These are phyloP conservation scores for sorghum (Sorghum bicolor) DNA, from an alignment of 176 grass and related monocot genomes.

Conservation along the genomic window DNA sequence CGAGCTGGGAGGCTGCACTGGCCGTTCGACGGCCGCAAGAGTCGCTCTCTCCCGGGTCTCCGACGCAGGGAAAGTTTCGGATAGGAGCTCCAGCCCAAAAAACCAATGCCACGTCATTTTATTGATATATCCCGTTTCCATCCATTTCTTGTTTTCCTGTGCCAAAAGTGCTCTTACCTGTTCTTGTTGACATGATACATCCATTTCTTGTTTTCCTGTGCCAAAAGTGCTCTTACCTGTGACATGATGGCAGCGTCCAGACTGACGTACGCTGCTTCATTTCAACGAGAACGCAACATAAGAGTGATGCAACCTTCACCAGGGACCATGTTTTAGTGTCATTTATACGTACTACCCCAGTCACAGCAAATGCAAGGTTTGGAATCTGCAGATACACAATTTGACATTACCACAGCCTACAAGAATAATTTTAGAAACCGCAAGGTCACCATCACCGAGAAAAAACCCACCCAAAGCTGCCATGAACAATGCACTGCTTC, in stretches of 20 bases:
- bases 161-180: background rate
- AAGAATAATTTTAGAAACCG: background rate
- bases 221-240: background rate
- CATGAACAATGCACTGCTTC: background rate
- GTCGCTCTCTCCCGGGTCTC: background rate
- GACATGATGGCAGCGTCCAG: background rate
- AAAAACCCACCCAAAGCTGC: background rate
- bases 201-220: background rate
- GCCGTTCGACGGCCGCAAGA: background rate
- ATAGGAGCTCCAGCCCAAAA: slow-evolving; percentile 14
- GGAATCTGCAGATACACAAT: background rate
- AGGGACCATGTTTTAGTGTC: background rate
- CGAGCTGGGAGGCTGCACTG: background rate
- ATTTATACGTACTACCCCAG: background rate
- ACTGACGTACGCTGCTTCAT: background rate
- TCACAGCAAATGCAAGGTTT: background rate
- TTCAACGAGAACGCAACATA: background rate
- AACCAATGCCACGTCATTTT: background rate
- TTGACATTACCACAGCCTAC: background rate
- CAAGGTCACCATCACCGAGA: background rate
- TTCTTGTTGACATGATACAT: background rate
- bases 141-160: background rate
- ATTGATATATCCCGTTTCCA: background rate
- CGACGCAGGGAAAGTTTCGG: background rate
- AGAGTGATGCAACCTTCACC: background rate